Percentiles rank a stretch among this genome's conserved stretches.
Evolutionary conservation across 345 rosid species (phyloP).

Genomic region (Capsella bursapastoris): DNA sequence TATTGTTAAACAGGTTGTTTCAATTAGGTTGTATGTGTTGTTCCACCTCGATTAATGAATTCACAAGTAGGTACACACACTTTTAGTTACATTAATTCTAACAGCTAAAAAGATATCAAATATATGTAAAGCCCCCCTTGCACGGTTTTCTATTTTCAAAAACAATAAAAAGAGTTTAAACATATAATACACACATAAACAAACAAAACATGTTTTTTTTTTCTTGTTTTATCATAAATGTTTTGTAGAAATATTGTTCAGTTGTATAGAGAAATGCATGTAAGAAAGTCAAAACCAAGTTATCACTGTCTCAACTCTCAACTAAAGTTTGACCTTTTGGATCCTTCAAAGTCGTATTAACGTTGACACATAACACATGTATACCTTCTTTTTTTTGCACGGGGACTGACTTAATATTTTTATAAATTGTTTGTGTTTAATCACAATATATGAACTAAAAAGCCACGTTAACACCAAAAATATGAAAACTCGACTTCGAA

Average conservation of each 20-base stretch:
- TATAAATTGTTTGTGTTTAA: neutral
- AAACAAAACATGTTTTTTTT: neutral
- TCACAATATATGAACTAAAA: slow-evolving; percentile 26
- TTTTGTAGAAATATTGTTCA: neutral
- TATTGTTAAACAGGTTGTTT: neutral
- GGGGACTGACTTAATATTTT: slow-evolving; percentile 27
- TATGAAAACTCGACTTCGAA: slow-evolving; percentile 11
- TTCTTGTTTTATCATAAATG: neutral
- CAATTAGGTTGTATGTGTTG: neutral
- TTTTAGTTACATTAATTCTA: slow-evolving; percentile 8
- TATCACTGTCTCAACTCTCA: slow-evolving; percentile 32
- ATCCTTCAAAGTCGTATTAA: slow-evolving; percentile 30
- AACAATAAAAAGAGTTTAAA: neutral
- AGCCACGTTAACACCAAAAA: slow-evolving; percentile 31
- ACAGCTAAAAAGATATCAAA: neutral
- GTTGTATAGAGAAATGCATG: neutral
- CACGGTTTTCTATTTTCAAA: neutral
- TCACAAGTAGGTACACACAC: slow-evolving; percentile 1
- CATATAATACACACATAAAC: neutral
- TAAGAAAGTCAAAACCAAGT: slow-evolving; percentile 25
- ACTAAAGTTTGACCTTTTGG: slow-evolving; percentile 37
- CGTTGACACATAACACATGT: slow-evolving; percentile 45
- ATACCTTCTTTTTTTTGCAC: slow-evolving; percentile 33
- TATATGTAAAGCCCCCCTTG: neutral
- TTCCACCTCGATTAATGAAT: neutral